Base-by-base conservation (phyloP, 768 basidiomycete species). In the Termitomyces sp. region DNA sequence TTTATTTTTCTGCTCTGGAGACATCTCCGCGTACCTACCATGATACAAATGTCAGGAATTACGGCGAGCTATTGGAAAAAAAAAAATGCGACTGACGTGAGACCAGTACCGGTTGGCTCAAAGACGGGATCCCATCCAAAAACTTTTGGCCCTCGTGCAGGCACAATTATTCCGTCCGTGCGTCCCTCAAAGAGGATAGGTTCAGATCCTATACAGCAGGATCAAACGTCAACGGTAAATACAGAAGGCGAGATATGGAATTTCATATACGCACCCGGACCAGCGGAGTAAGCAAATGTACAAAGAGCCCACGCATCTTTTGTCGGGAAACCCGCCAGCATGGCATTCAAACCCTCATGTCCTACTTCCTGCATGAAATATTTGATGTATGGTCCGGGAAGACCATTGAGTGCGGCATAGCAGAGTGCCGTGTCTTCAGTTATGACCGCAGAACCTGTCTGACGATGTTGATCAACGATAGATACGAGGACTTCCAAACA, bases 341-440 rank as follows among this genome's bases (percentile, higher is more conserved):
- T 75, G 47, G 78, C 86, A 69, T 97, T 95, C 21, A 99, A 77
- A 76, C 96, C 96, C 60, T 92, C 86, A 68, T 93, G 92, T 2
- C 96, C 96, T 5, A 98, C 71, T 25, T 79, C 80, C 43, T 80
- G 78, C 71, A 98, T 74, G 71, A 99, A 99, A 61, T 92, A 79
- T 66, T 99, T 99, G 78, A 99, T 95, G 73, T 96, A 99, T 0
- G 96, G 96, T 0, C 97, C 97, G 2, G 97, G 97, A 4, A 99
- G 82, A 0, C 94, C 96, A 19, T 87, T 83, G 17, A 98, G 76
- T 0, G 97, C 95, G 59, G 86, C 83, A 66, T 92, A 98, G 62
- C 89, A 92, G 6, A 99, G 82, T 0, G 97, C 94, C 0, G 97
- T 99, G 69, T 99, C 97, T 74, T 99, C 93, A 0, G 92, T 94